phyloP scores from a whole-genome alignment of 805 yeast species.

The Kurtzmaniella fragi region DNA sequence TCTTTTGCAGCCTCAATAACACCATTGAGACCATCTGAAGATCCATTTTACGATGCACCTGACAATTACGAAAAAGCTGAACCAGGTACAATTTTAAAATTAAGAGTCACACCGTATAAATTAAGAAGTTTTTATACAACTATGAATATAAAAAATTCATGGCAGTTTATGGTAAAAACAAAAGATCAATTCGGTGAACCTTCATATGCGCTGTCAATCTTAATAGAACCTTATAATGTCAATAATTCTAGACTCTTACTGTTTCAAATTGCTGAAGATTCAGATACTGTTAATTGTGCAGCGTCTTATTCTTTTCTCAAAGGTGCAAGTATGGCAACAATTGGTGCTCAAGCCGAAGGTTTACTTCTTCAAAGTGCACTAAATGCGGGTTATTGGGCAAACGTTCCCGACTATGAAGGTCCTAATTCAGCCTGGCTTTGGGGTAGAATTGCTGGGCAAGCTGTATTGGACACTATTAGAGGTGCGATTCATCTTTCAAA shows the following conservation, averaged over 20 bases:
- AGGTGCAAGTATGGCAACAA: background rate
- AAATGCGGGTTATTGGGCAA: background rate
- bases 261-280: background rate
- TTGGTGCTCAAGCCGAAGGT: background rate
- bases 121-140: background rate
- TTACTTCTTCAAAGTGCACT: background rate
- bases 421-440: background rate
- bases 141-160: background rate
- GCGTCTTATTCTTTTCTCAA: background rate
- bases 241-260: background rate
- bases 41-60: background rate
- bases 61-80: background rate
- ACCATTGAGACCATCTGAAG: constrained; percentile 1
- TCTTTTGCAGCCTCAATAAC: no score
- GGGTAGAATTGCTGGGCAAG: background rate
- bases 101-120: background rate
- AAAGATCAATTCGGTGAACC: background rate
- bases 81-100: background rate
- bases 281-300: background rate
- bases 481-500: background rate
- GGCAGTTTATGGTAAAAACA: background rate
- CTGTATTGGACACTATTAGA: background rate
- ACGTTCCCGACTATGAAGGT: background rate
- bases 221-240: background rate
- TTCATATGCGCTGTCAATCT: background rate